phyloP scores from a whole-genome alignment of 768 basidiomycete species.

The Neoboletus subvelutipes region DNA sequence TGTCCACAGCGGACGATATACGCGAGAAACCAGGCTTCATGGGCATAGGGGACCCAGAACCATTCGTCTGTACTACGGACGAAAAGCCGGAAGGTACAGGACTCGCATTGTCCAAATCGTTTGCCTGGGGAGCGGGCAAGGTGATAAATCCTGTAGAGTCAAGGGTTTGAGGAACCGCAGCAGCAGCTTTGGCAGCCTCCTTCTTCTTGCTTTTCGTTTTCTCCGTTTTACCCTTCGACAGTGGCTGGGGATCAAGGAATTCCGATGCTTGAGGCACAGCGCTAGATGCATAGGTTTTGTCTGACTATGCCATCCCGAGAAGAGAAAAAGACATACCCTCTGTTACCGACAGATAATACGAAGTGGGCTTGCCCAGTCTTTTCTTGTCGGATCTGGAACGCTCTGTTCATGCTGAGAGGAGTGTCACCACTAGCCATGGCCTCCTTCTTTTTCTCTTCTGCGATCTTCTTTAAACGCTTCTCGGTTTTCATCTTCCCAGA shows the following conservation, averaged over 20 bases:
- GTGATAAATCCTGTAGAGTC: slow-evolving; percentile 68
- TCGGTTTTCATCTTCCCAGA: slow-evolving; percentile 97
- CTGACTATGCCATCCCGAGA: neutral
- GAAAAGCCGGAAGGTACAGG: slow-evolving; percentile 43
- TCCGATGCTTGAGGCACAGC: slow-evolving; percentile 85
- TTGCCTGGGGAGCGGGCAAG: slow-evolving; percentile 56
- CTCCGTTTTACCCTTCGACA: slow-evolving; percentile 82
- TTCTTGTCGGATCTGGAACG: slow-evolving; percentile 91
- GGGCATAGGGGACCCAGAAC: slow-evolving; percentile 62
- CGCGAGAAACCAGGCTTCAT: slow-evolving; percentile 71
- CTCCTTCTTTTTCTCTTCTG: slow-evolving; percentile 92
- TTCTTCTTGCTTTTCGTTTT: slow-evolving; percentile 81
- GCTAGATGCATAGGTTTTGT: slow-evolving; percentile 39
- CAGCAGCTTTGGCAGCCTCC: slow-evolving; percentile 49
- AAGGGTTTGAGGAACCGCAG: slow-evolving; percentile 41
- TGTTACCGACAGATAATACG: slow-evolving; percentile 89
- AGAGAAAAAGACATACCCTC: slow-evolving; percentile 58
- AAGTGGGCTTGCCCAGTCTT: slow-evolving; percentile 97
- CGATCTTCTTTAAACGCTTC: slow-evolving; percentile 94
- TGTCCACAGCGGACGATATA: slow-evolving; percentile 57
- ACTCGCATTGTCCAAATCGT: slow-evolving; percentile 42
- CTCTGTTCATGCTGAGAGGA: slow-evolving; percentile 90
- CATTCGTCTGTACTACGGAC: slow-evolving; percentile 27
- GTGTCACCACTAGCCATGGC: slow-evolving; percentile 97
- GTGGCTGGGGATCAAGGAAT: slow-evolving; percentile 76